Evolutionary conservation across 2,329 filamentous ascomycete species (phyloP).

Genomic region (Colletotrichum sp.): DNA sequence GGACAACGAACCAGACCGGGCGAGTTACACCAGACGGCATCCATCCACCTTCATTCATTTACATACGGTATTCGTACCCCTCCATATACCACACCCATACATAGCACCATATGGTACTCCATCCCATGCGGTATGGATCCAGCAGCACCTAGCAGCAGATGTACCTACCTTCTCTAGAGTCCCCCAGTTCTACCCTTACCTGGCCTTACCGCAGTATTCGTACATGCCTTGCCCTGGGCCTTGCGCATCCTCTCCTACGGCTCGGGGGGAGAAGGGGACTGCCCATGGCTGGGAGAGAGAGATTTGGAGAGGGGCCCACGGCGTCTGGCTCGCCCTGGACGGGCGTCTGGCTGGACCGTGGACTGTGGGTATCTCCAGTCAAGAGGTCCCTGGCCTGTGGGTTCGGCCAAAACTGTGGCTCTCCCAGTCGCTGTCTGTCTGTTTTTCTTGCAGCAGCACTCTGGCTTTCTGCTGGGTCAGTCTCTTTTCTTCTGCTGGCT

Average conservation of each 20-base stretch:
- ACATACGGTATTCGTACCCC: neutral
- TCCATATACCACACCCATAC: neutral
- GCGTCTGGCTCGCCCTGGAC: neutral
- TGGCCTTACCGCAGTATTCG: neutral
- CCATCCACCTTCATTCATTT: neutral
- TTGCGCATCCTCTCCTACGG: neutral
- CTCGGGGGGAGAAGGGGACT: neutral
- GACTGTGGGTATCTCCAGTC: slow-evolving; percentile 11
- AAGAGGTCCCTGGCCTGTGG: neutral
- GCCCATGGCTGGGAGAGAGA: neutral
- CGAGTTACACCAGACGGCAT: neutral
- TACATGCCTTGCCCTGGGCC: neutral
- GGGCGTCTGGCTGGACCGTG: slow-evolving; percentile 17
- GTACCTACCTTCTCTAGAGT: neutral
- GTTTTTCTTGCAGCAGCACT: neutral
- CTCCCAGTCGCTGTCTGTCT: neutral
- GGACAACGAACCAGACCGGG: neutral
- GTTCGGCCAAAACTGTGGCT: neutral
- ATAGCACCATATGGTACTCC: neutral
- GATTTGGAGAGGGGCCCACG: slow-evolving; percentile 4
- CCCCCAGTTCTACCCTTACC: neutral
- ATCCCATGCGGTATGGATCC: neutral
- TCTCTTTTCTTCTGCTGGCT: neutral
- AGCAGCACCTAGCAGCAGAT: neutral
- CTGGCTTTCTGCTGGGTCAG: neutral